A percentile compares a stretch with the other conserved stretches of the same genome.
phyloP scores from a whole-genome alignment of 2,329 filamentous ascomycete species.

The Diaporthe citri region DNA sequence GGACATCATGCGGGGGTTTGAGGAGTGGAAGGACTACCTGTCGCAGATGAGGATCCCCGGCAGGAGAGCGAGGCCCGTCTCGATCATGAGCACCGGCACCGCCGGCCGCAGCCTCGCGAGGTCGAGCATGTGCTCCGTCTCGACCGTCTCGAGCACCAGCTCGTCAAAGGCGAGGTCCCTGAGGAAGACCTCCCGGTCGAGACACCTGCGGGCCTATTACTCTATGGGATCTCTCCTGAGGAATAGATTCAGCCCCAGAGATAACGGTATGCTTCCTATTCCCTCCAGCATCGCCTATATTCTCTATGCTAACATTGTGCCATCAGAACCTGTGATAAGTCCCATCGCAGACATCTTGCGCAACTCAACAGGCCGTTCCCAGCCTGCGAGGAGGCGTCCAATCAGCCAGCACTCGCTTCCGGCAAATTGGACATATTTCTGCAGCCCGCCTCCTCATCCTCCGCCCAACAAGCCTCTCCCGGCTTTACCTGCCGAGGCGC shows the following conservation, averaged over 20 bases:
- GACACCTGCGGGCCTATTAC: slow-evolving; percentile 40
- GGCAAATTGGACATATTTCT: slow-evolving; percentile 22
- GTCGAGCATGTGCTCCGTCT: slow-evolving; percentile 36
- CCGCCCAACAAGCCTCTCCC: slow-evolving; percentile 31
- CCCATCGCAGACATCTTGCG: slow-evolving; percentile 21
- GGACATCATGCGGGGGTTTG: slow-evolving; percentile 33
- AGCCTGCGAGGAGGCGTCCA: slow-evolving; percentile 3
- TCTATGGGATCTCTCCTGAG: slow-evolving; percentile 33
- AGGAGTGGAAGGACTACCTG: slow-evolving; percentile 36
- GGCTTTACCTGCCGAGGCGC: slow-evolving; percentile 10
- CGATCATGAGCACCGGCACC: slow-evolving; percentile 28
- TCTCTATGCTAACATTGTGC: background rate
- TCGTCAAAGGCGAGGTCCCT: slow-evolving; percentile 34
- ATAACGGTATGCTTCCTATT: background rate
- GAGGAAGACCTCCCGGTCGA: slow-evolving; percentile 34
- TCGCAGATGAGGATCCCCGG: slow-evolving; percentile 19
- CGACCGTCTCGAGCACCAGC: slow-evolving; percentile 28
- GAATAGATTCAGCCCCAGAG: background rate
- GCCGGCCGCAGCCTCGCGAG: slow-evolving; percentile 17
- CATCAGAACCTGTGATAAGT: slow-evolving; percentile 8
- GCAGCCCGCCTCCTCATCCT: slow-evolving; percentile 25
- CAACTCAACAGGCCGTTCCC: slow-evolving; percentile 6
- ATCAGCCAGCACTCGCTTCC: slow-evolving; percentile 22
- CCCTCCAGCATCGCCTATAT: rapidly evolving
- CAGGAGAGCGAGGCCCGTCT: slow-evolving; percentile 29